A percentile compares a stretch with the other conserved stretches of the same genome.
Evolutionary conservation across 2,329 filamentous ascomycete species (phyloP).

Genomic region (Pseudogymnoascus pannorum): DNA sequence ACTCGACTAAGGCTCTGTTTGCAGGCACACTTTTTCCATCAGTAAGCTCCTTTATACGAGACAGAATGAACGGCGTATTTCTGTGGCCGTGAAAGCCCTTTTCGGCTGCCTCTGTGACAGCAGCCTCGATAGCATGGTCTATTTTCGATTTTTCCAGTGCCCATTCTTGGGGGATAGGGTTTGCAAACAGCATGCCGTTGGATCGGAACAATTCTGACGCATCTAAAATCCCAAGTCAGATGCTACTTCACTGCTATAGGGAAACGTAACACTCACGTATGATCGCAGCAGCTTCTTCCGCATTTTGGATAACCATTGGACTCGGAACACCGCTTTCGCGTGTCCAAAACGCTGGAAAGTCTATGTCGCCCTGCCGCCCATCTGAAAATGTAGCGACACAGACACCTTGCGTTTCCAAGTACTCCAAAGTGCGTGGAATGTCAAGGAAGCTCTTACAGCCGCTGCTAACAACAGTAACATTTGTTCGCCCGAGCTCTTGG

Average conservation of each 20-base stretch:
- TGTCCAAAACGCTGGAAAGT: constrained; percentile 91
- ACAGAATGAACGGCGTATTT: constrained; percentile 62
- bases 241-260: not conserved
- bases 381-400: constrained; percentile 86
- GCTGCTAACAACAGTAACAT: constrained; percentile 79
- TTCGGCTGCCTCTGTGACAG: constrained; percentile 45
- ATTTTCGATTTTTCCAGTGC: constrained; percentile 55
- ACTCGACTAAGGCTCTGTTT: constrained; percentile 58
- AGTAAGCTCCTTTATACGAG: constrained; percentile 61
- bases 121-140: constrained; percentile 47
- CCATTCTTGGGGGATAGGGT: constrained; percentile 58
- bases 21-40: constrained; percentile 54
- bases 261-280: constrained; percentile 48
- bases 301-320: constrained; percentile 65
- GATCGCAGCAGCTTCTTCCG: constrained; percentile 81
- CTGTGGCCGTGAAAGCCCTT: constrained; percentile 54
- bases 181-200: constrained; percentile 73
- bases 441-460: constrained; percentile 97
- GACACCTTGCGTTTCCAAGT: constrained; percentile 64
- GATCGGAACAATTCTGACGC: constrained; percentile 64
- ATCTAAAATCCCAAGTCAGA: constrained; percentile 34
- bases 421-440: constrained; percentile 80
- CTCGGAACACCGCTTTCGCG: constrained; percentile 78
- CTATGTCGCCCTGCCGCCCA: constrained; percentile 61
- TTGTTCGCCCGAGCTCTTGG: constrained; percentile 83